Conservation (phyloP, 208 protist species). For the Leishmania amazonensis region DNA sequence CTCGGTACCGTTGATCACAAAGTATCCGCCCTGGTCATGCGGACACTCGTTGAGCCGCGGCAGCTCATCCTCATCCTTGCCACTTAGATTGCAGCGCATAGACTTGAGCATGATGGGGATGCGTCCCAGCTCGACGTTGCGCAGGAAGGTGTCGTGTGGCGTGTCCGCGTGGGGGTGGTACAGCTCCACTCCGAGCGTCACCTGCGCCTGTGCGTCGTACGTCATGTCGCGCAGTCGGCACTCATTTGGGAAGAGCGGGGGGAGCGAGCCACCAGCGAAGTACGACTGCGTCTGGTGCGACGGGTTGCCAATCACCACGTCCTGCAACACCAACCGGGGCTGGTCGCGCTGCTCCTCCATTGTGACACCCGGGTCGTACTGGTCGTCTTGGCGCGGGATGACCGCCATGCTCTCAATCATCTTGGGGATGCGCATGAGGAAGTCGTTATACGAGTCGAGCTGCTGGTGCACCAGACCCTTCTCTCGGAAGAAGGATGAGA, state of each 20-base stretch:
- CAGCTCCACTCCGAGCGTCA: slow-evolving; percentile 59
- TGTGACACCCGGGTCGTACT: slow-evolving; percentile 70
- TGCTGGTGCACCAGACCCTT: slow-evolving; percentile 99
- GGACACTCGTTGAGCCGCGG: slow-evolving; percentile 97
- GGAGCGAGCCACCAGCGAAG: slow-evolving; percentile 54
- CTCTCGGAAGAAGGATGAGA: slow-evolving; percentile 97
- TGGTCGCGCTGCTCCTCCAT: slow-evolving; percentile 65
- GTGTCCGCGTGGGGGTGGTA: slow-evolving; percentile 53
- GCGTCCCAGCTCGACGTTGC: slow-evolving; percentile 94
- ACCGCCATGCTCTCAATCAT: slow-evolving; percentile 80
- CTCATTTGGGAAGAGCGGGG: slow-evolving; percentile 94
- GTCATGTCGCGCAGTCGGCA: slow-evolving; percentile 97
- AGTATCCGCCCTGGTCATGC: slow-evolving; percentile 99
- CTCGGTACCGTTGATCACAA: slow-evolving; percentile 99
- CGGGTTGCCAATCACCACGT: slow-evolving; percentile 84
- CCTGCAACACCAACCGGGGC: slow-evolving; percentile 72
- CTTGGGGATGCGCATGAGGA: slow-evolving; percentile 88
- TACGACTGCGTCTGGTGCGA: slow-evolving; percentile 62
- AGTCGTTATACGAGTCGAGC: slow-evolving; percentile 99
- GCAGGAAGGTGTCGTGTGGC: slow-evolving; percentile 41
- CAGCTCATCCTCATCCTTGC: slow-evolving; percentile 93
- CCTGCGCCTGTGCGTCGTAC: slow-evolving; percentile 77
- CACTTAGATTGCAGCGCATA: slow-evolving; percentile 95
- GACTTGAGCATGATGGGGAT: slow-evolving; percentile 99
- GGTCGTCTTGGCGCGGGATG: slow-evolving; percentile 76